A percentile compares a stretch with the other conserved stretches of the same genome.
phyloP scores from a whole-genome alignment of 768 basidiomycete species.

The Pisolithus orientalis region DNA sequence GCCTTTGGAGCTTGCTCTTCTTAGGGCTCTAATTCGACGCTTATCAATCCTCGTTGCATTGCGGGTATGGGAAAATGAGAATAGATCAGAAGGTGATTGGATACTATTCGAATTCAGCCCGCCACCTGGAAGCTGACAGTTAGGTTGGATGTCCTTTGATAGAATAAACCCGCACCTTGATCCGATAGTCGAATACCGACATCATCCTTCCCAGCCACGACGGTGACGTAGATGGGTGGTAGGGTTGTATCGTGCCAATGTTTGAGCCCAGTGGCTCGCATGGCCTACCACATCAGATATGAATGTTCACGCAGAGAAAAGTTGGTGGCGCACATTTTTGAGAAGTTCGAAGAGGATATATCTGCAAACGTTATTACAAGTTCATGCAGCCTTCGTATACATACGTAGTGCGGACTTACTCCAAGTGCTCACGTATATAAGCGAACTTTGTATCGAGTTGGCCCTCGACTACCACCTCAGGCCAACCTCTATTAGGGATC shows the following conservation, averaged over 20 bases:
- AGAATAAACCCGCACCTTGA: constrained; percentile 48
- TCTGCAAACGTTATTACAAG: constrained; percentile 28
- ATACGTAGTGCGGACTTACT: constrained; percentile 39
- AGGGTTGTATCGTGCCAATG: constrained; percentile 38
- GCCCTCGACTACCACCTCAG: constrained; percentile 68
- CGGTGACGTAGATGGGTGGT: constrained; percentile 69
- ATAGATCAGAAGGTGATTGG: constrained; percentile 66
- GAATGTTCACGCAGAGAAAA: background rate
- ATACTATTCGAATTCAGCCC: constrained; percentile 55
- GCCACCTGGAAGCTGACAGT: constrained; percentile 44
- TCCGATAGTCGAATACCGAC: constrained; percentile 87
- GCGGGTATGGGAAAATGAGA: constrained; percentile 84
- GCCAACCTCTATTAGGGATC: constrained; percentile 36
- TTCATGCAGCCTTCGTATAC: background rate
- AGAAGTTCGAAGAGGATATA: constrained; percentile 87
- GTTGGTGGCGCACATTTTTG: constrained; percentile 59
- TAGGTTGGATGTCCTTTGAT: background rate
- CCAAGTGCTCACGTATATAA: constrained; percentile 83
- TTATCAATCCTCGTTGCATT: constrained; percentile 66
- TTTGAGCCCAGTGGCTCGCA: constrained; percentile 57
- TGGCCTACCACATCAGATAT: constrained; percentile 42
- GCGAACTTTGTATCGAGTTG: constrained; percentile 65
- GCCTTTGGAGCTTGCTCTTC: constrained; percentile 55
- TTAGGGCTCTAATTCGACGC: constrained; percentile 61
- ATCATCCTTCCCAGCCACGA: constrained; percentile 67